Evolutionary conservation across 495 filamentous ascomycete genomes (phyloP), one percentile per base, ranked within the genome.

Genomic region (Aspergillus haitiensis): DNA sequence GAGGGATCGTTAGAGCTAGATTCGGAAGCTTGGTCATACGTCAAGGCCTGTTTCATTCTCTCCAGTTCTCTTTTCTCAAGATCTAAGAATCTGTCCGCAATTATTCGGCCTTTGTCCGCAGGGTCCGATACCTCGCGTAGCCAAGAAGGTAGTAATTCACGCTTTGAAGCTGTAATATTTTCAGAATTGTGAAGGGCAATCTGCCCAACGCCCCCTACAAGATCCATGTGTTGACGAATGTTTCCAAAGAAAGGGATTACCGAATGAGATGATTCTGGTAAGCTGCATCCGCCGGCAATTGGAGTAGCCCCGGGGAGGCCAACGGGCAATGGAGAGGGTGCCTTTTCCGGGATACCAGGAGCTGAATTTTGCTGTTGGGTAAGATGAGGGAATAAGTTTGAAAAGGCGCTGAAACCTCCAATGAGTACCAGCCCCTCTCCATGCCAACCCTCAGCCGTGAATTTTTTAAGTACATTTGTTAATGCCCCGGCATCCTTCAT

Each of bases 201-300:
- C 67, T 96, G 93, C 0, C 94, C 94, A 44, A 98, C 94, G 27
- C 94, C 94, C 55, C 89, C 93, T 48, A 96, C 85, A 42, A 98
- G 74, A 68, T 98, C 94, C 85, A 96, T 94, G 61, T 98, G 96
- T 72, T 98, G 94, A 32, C 95, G 84, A 64, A 98, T 98, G 61
- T 97, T 97, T 56, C 84, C 84, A 74, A 98, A 98, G 73, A 98
- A 98, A 0, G 95, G 93, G 65, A 95, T 97, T 12, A 84, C 80
- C 2, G 84, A 81, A 56, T 80, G 79, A 55, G 87, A 80, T 18
- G 82, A 79, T 21, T 80, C 78, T 12, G 94, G 94, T 69, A 98
- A 82, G 56, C 85, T 80, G 66, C 95, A 97, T 1, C 94, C 95
- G 48, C 93, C 93, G 59, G 88, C 87, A 11, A 96, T 87, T 15